Evolutionary conservation across 202 grass and related monocot species (phyloP).

Genomic region (Setaria viridis): DNA sequence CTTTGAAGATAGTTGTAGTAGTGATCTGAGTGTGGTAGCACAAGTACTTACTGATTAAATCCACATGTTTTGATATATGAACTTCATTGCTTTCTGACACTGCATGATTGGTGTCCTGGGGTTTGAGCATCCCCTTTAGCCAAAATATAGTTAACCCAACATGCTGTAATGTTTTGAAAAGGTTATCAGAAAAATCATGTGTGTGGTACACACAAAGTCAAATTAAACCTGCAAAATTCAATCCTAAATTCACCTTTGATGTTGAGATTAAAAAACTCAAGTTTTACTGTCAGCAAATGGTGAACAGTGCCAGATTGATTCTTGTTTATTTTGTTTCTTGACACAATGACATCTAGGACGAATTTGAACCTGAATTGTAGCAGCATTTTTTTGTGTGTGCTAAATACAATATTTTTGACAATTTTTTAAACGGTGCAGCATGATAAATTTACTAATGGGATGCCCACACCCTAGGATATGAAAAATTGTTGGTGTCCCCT

Average conservation of each 20-base stretch:
- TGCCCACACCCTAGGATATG: not conserved
- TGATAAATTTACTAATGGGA: not conserved
- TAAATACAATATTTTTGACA: not conserved
- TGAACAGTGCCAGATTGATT: not conserved
- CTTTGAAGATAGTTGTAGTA: not conserved
- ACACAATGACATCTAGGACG: not conserved
- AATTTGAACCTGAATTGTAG: not conserved
- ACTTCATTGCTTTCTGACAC: slow-evolving; percentile 7
- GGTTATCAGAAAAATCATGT: not conserved
- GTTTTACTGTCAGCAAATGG: not conserved
- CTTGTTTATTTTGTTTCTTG: not conserved
- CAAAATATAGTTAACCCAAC: not conserved
- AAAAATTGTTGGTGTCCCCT: not conserved
- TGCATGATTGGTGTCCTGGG: not conserved
- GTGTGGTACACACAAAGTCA: not conserved
- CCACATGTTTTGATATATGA: not conserved
- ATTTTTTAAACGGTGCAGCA: not conserved
- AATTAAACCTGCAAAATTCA: not conserved
- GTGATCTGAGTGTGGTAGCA: slow-evolving; percentile 3
- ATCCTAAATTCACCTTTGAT: not conserved
- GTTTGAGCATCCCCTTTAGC: not conserved
- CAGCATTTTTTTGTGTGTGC: not conserved
- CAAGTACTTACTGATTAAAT: slow-evolving; percentile 5
- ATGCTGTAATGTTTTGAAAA: not conserved
- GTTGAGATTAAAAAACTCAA: not conserved